Evolutionary conservation across 345 rosid species (phyloP).

Genomic region (Boechera retrofracta): DNA sequence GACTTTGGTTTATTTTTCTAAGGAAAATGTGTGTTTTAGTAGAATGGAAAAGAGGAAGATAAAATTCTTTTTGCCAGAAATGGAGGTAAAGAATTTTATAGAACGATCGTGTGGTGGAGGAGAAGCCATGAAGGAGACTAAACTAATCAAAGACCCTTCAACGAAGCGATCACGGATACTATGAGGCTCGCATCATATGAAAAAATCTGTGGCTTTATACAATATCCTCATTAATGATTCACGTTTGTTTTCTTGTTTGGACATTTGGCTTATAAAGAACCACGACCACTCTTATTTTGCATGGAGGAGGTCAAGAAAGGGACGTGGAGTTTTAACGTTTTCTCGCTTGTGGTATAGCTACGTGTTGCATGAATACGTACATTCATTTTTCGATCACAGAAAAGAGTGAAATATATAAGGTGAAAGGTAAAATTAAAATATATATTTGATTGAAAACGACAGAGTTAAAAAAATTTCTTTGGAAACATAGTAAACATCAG

Average conservation of each 20-base stretch:
- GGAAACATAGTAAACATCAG: no score
- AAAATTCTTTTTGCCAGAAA: background rate
- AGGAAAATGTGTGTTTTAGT: slow-evolving; percentile 14
- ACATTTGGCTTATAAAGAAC: slow-evolving; percentile 30
- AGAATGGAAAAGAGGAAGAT: slow-evolving; percentile 19
- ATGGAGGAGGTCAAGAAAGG: slow-evolving; percentile 41
- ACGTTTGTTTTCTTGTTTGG: slow-evolving; percentile 34
- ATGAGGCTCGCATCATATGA: slow-evolving; percentile 11
- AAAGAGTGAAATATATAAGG: background rate
- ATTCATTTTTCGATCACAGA: slow-evolving; percentile 36
- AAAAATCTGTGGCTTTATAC: slow-evolving; percentile 30
- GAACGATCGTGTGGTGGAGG: slow-evolving; percentile 51
- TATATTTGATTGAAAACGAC: background rate
- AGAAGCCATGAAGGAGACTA: slow-evolving; percentile 50
- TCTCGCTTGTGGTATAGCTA: slow-evolving; percentile 40
- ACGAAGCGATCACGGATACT: slow-evolving; percentile 25
- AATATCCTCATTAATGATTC: slow-evolving; percentile 34
- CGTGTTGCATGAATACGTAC: slow-evolving; percentile 41
- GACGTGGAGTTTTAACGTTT: slow-evolving; percentile 57
- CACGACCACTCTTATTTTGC: slow-evolving; percentile 39
- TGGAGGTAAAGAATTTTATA: slow-evolving; percentile 43
- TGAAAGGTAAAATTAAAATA: background rate
- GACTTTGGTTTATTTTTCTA: background rate
- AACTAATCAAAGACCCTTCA: slow-evolving; percentile 40
- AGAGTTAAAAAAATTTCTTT: background rate